These are phyloP conservation scores for Dorcoceras hygrometricum DNA, from an alignment of 257 asterid genomes.

Conservation along the genomic window DNA sequence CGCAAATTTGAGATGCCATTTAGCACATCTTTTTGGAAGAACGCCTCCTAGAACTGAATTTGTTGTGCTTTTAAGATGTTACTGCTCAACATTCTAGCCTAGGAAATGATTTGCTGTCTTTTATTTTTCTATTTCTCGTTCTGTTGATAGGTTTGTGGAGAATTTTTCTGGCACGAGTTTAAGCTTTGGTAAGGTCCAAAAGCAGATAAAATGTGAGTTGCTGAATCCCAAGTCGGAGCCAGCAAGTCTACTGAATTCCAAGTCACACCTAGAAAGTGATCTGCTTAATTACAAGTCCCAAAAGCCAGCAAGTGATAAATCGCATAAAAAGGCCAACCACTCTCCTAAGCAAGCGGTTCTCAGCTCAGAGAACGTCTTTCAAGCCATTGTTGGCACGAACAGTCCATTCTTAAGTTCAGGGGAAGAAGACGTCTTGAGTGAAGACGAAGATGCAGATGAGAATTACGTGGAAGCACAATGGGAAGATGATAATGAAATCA, in stretches of 20 bases:
- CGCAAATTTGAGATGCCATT: not conserved
- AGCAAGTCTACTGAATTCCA: conserved; percentile 35
- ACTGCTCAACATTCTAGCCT: not conserved
- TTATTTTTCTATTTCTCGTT: conserved; percentile 1
- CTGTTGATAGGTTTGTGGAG: conserved; percentile 61
- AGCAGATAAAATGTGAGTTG: conserved; percentile 66
- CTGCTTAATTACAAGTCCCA: conserved; percentile 32
- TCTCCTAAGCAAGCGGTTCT: conserved; percentile 13
- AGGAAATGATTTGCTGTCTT: conserved; percentile 4
- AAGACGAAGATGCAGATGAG: conserved; percentile 32
- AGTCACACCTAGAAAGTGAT: conserved; percentile 28
- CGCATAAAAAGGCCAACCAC: conserved; percentile 18
- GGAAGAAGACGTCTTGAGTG: conserved; percentile 24
- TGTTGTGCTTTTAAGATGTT: not conserved
- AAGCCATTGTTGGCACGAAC: conserved; percentile 21
- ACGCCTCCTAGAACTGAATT: not conserved
- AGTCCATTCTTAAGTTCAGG: conserved; percentile 23
- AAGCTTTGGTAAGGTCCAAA: conserved; percentile 68
- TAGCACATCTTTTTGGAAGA: not conserved
- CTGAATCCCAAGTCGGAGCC: conserved; percentile 30
- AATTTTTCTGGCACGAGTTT: conserved; percentile 56
- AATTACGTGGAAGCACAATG: conserved; percentile 12
- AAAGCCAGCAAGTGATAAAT: conserved; percentile 29
- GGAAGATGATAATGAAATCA: conserved; percentile 30
- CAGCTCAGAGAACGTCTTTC: conserved; percentile 19